phyloP scores from a whole-genome alignment of 305 asterid genomes.

The Plantago coronopus region DNA sequence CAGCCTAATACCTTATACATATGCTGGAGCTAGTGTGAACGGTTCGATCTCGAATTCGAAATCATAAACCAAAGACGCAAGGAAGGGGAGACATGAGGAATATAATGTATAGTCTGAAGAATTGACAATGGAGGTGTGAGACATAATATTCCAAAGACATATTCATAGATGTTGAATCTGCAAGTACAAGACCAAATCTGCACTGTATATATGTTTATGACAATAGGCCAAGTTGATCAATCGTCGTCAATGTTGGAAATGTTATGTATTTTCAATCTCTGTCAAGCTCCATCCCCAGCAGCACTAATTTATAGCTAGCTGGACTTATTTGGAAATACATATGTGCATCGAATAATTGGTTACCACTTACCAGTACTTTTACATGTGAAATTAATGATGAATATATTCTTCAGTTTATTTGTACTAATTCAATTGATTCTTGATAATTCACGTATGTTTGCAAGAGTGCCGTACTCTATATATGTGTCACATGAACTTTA shows the following conservation, averaged over 20 bases:
- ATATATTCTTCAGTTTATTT: too few species aligned
- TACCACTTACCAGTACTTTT: too few species aligned
- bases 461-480: too few species aligned
- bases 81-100: not conserved
- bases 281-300: conserved; percentile 33
- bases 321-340: conserved; percentile 18
- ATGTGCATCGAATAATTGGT: conserved; percentile 6
- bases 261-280: conserved; percentile 19
- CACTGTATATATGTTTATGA: conserved; percentile 18
- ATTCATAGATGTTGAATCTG: not conserved
- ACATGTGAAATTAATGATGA: not conserved
- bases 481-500: too few species aligned
- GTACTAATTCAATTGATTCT: too few species aligned
- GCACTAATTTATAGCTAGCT: conserved; percentile 23
- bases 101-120: conserved; percentile 20
- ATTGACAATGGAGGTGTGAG: conserved; percentile 43
- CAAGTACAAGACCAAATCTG: conserved; percentile 31
- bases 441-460: too few species aligned
- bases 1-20: too few species aligned
- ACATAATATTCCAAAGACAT: conserved; percentile 19
- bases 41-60: too few species aligned
- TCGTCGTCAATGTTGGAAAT: not conserved
- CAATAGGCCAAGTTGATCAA: too few species aligned
- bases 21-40: too few species aligned
- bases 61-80: too few species aligned